Percentiles rank a stretch among this genome's conserved stretches.
phyloP scores from a whole-genome alignment of 73 alveolate species.

The Tetrahymena borealis region DNA sequence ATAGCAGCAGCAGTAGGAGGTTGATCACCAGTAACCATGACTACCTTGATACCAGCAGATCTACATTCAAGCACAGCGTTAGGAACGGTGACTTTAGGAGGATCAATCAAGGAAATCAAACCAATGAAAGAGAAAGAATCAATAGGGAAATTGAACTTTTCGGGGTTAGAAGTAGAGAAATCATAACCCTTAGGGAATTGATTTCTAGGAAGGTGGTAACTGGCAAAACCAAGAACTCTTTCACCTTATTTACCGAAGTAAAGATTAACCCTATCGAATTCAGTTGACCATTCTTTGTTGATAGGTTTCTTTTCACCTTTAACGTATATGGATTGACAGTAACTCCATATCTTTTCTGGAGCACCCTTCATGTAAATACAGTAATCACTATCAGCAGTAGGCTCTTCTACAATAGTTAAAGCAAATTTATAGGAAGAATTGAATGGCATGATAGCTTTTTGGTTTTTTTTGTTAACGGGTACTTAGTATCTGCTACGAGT shows the following conservation, averaged over 20 bases:
- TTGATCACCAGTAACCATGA: conserved; percentile 91
- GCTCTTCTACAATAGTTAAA: background rate
- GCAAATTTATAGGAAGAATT: conserved; percentile 8
- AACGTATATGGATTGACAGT: conserved; percentile 52
- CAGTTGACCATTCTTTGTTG: conserved; percentile 35
- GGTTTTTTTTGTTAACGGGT: background rate
- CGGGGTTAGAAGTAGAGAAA: conserved; percentile 45
- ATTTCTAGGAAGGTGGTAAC: conserved; percentile 40
- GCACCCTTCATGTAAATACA: conserved; percentile 87
- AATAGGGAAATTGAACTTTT: conserved; percentile 60
- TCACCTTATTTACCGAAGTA: conserved; percentile 60
- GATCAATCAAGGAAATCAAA: conserved; percentile 64
- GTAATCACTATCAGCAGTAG: conserved; percentile 12
- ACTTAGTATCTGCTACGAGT: background rate
- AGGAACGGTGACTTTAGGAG: conserved; percentile 68
- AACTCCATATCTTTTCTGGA: conserved; percentile 78
- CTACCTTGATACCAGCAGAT: conserved; percentile 75
- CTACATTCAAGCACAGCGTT: conserved; percentile 60
- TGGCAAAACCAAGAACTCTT: conserved; percentile 67
- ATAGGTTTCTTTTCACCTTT: conserved; percentile 42
- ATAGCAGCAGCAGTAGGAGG: conserved; percentile 83
- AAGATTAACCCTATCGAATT: conserved; percentile 51
- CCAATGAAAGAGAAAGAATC: conserved; percentile 66
- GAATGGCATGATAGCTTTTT: conserved; percentile 1
- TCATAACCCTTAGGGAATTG: conserved; percentile 35